A percentile compares a stretch with the other conserved stretches of the same genome.
phyloP scores from a whole-genome alignment of 441 rosid genomes.

The Populus hybrid region DNA sequence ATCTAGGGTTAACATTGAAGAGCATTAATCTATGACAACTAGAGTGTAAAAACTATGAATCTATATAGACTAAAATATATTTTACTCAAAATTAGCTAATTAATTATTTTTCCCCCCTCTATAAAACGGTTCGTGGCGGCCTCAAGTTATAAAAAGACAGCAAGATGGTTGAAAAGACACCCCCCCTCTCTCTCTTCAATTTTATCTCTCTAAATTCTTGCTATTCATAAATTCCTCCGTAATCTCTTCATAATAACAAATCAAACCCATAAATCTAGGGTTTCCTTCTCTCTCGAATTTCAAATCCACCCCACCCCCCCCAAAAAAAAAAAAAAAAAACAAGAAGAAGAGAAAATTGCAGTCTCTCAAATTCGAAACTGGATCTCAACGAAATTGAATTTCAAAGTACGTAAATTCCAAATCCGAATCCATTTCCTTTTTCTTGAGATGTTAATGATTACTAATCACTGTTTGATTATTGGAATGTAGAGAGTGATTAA shows the following conservation, averaged over 20 bases:
- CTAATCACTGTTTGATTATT: not conserved
- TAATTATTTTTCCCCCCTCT: not conserved
- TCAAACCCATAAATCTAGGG: slow-evolving; percentile 20
- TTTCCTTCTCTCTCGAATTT: not conserved
- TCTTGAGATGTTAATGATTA: not conserved
- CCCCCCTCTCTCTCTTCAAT: not conserved
- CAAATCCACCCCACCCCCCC: not conserved
- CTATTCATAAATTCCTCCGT: not conserved
- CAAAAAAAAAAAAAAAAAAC: no score
- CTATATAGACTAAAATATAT: no score
- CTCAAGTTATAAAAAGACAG: not conserved
- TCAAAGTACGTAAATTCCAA: not conserved
- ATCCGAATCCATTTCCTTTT: not conserved
- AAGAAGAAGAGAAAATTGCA: not conserved
- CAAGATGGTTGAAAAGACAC: slow-evolving; percentile 11
- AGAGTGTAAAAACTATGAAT: no score
- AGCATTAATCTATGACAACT: no score
- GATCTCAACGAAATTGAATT: not conserved
- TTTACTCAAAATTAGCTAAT: not conserved
- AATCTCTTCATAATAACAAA: not conserved
- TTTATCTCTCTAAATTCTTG: not conserved
- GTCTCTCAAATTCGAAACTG: not conserved
- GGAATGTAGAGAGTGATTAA: not conserved
- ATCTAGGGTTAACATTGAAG: no score
- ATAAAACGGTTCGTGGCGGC: slow-evolving; percentile 6